phyloP scores from a whole-genome alignment of 2,329 filamentous ascomycete species.

The Neurospora crassa region DNA sequence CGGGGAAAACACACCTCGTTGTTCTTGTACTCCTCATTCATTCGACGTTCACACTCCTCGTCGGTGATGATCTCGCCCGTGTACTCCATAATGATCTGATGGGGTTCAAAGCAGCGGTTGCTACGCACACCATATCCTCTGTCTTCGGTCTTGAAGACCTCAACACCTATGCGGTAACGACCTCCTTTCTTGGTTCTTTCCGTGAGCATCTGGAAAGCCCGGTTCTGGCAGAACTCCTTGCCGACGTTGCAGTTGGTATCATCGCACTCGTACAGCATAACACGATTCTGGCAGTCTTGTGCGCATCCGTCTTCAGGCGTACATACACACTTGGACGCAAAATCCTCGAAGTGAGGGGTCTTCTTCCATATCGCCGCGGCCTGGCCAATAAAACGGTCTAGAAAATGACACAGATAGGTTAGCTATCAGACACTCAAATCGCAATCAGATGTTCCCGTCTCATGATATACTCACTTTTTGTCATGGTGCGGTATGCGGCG shows the following conservation, averaged over 20 bases:
- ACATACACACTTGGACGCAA: conserved; percentile 71
- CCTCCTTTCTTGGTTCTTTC: conserved; percentile 68
- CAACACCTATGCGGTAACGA: conserved; percentile 85
- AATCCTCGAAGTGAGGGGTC: conserved; percentile 62
- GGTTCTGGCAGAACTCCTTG: conserved; percentile 68
- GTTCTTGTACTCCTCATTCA: conserved; percentile 88
- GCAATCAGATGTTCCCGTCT: background rate
- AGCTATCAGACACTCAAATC: conserved; percentile 1
- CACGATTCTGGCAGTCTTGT: conserved; percentile 85
- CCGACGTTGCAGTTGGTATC: conserved; percentile 77
- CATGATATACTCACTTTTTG: conserved; percentile 59
- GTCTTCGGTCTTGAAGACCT: conserved; percentile 84
- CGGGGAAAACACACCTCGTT: conserved; percentile 58
- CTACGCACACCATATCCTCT: conserved; percentile 87
- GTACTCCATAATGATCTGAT: conserved; percentile 98
- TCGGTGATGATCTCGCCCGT: conserved; percentile 96
- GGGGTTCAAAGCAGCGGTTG: conserved; percentile 75
- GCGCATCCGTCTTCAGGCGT: conserved; percentile 69
- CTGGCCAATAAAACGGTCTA: conserved; percentile 85
- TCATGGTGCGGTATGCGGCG: conserved; percentile 84
- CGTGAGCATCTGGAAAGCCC: conserved; percentile 73
- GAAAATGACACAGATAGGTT: conserved; percentile 1
- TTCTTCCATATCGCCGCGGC: conserved; percentile 75
- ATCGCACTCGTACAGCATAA: conserved; percentile 97
- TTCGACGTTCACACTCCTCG: conserved; percentile 82